Base-by-base conservation (phyloP, 441 rosid species). In the Flueggea neowawraea region DNA sequence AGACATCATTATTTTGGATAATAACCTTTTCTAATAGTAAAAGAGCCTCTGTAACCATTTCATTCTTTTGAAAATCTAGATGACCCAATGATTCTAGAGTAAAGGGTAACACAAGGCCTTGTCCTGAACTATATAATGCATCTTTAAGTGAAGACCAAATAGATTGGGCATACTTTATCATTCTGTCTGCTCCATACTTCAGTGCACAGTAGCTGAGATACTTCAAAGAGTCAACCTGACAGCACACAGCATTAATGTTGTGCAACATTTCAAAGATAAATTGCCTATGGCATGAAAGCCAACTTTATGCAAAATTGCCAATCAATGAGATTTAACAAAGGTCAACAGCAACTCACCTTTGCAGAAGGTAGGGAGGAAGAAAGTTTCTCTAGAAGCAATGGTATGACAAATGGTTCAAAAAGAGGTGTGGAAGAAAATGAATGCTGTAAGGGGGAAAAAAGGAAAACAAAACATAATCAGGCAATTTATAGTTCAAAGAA, bases 321-420 rank as follows among this genome's bases (percentile, higher is more conserved):
- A 58, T 32, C 17, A 61, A 54, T 51, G 28, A 60, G 64, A 51
- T 31, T n/a, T 43, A 36, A 53, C 32, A 50, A 55, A 33, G 59
- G 61, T 52, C 13, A 31, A 61, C 31, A 47, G 54, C 63, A 57
- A 69, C 87, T 56, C 54, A 87, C 99, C 97, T 89, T 91, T 58
- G 97, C 97, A 15, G 79, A 77, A 39, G 83, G 83, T 73, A 94
- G 75, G 63, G 95, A 79, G 64, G 99, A 91, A 52, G 96, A 87
- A 66, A 94, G 96, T 69, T 94, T 94, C 76, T 89, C 97, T 62
- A 94, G 89, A 66, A 94, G 88, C 73, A 94, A 77, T 0, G 94
- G 97, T 69, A 91, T 68, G 69, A 83, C 85, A 80, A 77, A 94
- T 59, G 99, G 96, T 78, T 89, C 99, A 74, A 87, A 89, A 52